These are phyloP conservation scores for Protomyces gravidus DNA, from an alignment of 1,139 yeast species.

Conservation along the genomic window DNA sequence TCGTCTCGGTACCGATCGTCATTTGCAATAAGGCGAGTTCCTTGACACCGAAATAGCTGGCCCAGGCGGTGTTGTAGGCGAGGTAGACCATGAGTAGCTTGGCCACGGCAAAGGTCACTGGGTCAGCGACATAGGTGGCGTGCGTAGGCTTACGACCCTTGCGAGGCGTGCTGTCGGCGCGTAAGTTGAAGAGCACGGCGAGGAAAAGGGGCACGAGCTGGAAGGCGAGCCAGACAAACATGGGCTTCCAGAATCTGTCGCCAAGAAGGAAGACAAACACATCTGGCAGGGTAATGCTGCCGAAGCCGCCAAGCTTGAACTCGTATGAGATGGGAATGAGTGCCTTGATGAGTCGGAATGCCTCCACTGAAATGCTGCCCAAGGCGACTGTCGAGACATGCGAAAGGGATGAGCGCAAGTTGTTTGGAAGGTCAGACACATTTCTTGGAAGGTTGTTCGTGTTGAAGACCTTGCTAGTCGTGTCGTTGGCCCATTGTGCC, in stretches of 20 bases:
- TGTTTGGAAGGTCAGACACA: slow-evolving; percentile 7
- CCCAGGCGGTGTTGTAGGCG: slow-evolving; percentile 22
- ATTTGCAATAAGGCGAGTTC: slow-evolving; percentile 17
- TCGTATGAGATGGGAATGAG: slow-evolving; percentile 26
- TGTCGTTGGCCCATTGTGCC: slow-evolving; percentile 25
- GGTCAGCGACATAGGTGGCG: slow-evolving; percentile 19
- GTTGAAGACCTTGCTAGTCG: slow-evolving; percentile 5
- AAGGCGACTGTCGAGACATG: slow-evolving; percentile 21
- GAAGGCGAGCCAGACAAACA: slow-evolving; percentile 24
- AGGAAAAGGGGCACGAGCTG: slow-evolving; percentile 22
- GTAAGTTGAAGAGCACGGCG: slow-evolving; percentile 25
- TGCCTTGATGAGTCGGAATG: slow-evolving; percentile 17
- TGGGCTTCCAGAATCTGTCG: slow-evolving; percentile 28
- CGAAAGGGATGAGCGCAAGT: slow-evolving; percentile 12
- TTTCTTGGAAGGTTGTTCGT: slow-evolving; percentile 9
- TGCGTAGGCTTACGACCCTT: slow-evolving; percentile 9
- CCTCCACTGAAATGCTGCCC: slow-evolving; percentile 22
- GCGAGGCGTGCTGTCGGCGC: slow-evolving; percentile 10
- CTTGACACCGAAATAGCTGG: slow-evolving; percentile 3
- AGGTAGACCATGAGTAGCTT: slow-evolving; percentile 27
- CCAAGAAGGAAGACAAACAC: slow-evolving; percentile 26
- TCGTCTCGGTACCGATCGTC: slow-evolving; percentile 22
- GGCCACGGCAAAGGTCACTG: slow-evolving; percentile 28
- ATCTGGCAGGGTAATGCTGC: slow-evolving; percentile 23
- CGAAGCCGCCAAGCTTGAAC: slow-evolving; percentile 22